Evolutionary conservation across 495 filamentous ascomycete genomes (phyloP).

Genomic region (Thermothielavioides terrestris): DNA sequence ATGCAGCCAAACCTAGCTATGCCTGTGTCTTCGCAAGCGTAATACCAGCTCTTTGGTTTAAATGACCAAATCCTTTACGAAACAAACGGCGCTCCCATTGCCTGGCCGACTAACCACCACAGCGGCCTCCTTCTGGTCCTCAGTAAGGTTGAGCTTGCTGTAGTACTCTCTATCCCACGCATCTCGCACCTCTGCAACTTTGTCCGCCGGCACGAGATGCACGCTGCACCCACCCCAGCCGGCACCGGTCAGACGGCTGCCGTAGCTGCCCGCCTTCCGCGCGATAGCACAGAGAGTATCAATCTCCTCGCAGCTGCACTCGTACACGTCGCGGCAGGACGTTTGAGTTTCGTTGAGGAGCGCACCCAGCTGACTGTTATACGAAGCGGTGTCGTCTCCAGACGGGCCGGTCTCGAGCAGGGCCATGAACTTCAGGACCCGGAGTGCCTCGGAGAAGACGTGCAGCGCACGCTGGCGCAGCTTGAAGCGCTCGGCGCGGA

Average conservation of each 20-base stretch:
- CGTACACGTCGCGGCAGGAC: conserved; percentile 75
- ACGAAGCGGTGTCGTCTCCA: conserved; percentile 44
- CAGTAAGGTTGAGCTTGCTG: conserved; percentile 59
- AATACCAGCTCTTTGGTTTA: too few species aligned
- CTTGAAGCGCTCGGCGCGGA: conserved; percentile 80
- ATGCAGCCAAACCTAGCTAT: too few species aligned
- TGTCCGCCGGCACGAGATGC: conserved; percentile 79
- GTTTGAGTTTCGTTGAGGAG: conserved; percentile 84
- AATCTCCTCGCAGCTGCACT: conserved; percentile 84
- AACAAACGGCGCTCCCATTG: conserved; percentile 52
- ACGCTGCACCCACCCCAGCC: conserved; percentile 97
- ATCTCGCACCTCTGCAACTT: conserved; percentile 69
- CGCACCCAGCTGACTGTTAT: conserved; percentile 64
- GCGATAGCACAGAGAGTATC: conserved; percentile 81
- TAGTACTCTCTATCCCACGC: conserved; percentile 81
- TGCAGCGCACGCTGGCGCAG: conserved; percentile 80
- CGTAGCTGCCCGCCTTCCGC: conserved; percentile 66
- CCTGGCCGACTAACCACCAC: conserved; percentile 88
- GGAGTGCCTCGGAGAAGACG: conserved; percentile 80
- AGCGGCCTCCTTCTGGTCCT: conserved; percentile 65
- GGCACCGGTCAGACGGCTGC: conserved; percentile 82
- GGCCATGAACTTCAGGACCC: conserved; percentile 73
- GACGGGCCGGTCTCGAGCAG: conserved; percentile 43
- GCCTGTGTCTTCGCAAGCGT: too few species aligned
- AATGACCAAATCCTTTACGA: too few species aligned